These are phyloP conservation scores for Rutstroemia sp. DNA, from an alignment of 2,329 filamentous ascomycete species.

Conservation along the genomic window DNA sequence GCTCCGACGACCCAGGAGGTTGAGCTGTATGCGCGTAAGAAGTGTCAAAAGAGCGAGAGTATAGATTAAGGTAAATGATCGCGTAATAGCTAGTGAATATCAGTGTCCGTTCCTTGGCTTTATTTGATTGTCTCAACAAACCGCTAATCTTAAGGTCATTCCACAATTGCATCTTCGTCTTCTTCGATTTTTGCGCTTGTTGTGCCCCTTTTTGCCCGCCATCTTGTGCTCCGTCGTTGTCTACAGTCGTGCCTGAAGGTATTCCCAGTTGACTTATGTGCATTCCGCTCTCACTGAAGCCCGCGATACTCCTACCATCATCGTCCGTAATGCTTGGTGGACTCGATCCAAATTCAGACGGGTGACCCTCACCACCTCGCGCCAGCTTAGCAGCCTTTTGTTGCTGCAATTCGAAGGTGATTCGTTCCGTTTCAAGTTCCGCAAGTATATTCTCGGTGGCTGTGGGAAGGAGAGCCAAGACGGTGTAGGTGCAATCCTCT, in stretches of 20 bases:
- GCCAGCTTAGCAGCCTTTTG: constrained; percentile 73
- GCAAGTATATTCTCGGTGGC: constrained; percentile 84
- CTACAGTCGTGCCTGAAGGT: constrained; percentile 40
- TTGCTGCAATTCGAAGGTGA: constrained; percentile 88
- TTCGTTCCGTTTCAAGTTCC: constrained; percentile 82
- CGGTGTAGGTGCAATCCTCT: constrained; percentile 96
- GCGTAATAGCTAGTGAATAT: constrained; percentile 63
- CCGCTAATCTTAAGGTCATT: constrained; percentile 95
- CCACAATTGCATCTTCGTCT: constrained; percentile 91
- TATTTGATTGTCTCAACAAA: constrained; percentile 38
- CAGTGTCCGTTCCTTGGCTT: neutral
- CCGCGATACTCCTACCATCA: constrained; percentile 69
- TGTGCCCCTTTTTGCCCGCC: constrained; percentile 36
- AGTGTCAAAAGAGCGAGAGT: constrained; percentile 83
- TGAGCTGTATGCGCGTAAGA: constrained; percentile 91
- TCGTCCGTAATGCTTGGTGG: constrained; percentile 69
- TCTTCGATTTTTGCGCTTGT: constrained; percentile 48
- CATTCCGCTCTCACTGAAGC: constrained; percentile 73
- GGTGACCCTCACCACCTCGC: constrained; percentile 45
- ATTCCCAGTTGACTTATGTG: constrained; percentile 71
- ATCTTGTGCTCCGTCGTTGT: constrained; percentile 34
- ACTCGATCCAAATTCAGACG: constrained; percentile 34
- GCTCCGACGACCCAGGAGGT: constrained; percentile 88
- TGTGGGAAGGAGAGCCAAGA: constrained; percentile 89
- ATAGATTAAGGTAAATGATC: constrained; percentile 87